Evolutionary conservation across 192 early-diverging fungal genomes (phyloP), one percentile per base, ranked within the genome.

Genomic region (Nowakowskiella sp.): DNA sequence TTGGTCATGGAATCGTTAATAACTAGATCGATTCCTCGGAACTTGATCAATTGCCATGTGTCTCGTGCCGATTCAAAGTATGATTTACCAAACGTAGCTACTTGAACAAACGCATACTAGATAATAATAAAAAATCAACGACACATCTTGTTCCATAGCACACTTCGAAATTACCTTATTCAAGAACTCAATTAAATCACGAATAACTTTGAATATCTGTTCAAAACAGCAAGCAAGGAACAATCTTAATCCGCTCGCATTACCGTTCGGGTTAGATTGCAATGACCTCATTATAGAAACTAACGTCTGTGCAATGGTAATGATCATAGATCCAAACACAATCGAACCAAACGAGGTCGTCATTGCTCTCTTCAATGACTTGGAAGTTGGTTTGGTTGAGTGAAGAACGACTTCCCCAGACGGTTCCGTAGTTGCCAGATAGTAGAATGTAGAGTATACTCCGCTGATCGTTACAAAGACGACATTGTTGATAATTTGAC

Each of bases 1-100:
- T n/a, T 13, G 39, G 39, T 47, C 10, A 47, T 10, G 47, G 39
- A 42, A 19, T 47, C 47, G 19, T 47, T 47, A 19, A 47, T n/a
- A 19, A 47, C 39, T 13, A 42, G 13, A 47, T 47, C 47, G 13
- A 47, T 10, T 13, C 47, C 47, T 10, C 39, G n/a, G 36, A 13
- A 30, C 19, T 47, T 47, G 10, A 47, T 13, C 10, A 47, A 19
- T 19, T 47, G 13, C 47, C 47, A 47, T 13, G 47, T 47, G n/a
- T 13, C 13, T 42, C 39, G 13, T 13, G 47, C 47, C 10, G 47
- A 13, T 10, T 47, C 47, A 47, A 42, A 13, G 36, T 47, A 47
- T 10, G 10, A 10, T 19, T 47, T 47, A 10, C 47, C 47, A 47
- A 26, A 47, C n/a, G 39, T 47, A 10, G 47, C 47, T 13, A 47